phyloP scores from a whole-genome alignment of 2,329 filamentous ascomycete genomes.

The Parastagonospora nodorum region DNA sequence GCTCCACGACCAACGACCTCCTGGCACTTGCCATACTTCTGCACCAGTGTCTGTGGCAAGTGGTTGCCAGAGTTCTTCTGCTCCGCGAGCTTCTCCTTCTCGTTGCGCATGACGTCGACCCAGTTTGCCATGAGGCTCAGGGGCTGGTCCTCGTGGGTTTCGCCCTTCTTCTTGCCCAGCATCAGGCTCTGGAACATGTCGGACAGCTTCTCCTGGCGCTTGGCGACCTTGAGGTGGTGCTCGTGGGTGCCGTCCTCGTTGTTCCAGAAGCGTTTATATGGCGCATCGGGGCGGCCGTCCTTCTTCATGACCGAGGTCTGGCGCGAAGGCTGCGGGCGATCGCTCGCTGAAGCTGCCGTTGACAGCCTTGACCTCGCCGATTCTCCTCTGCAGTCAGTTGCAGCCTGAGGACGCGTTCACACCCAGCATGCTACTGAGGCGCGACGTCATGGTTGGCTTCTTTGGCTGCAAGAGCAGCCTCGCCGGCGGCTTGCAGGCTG shows the following conservation, averaged over 20 bases:
- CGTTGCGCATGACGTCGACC: conserved; percentile 90
- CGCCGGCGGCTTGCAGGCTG: conserved; percentile 37
- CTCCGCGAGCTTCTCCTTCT: conserved; percentile 74
- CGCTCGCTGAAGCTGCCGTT: conserved; percentile 33
- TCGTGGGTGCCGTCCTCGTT: conserved; percentile 74
- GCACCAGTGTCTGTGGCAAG: conserved; percentile 77
- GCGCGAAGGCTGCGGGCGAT: conserved; percentile 36
- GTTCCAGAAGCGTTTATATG: conserved; percentile 60
- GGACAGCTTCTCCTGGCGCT: conserved; percentile 90
- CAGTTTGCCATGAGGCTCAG: conserved; percentile 92
- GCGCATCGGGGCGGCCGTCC: conserved; percentile 21
- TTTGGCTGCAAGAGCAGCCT: conserved; percentile 41
- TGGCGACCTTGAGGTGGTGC: conserved; percentile 86
- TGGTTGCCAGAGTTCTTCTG: conserved; percentile 81
- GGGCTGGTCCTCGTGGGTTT: conserved; percentile 72
- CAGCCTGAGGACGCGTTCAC: conserved; percentile 34
- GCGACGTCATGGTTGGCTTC: conserved; percentile 51
- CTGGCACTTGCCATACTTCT: conserved; percentile 98
- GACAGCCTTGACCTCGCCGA: conserved; percentile 30
- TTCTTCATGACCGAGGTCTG: conserved; percentile 40
- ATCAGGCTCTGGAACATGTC: conserved; percentile 89
- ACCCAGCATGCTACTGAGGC: conserved; percentile 49
- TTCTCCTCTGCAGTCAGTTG: conserved; percentile 30
- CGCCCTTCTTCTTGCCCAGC: conserved; percentile 78
- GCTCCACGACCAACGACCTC: conserved; percentile 95